Percentiles rank a stretch among this genome's conserved stretches.
phyloP scores from a whole-genome alignment of 306 rosid species.

The Amphicarpaea edgeworthii region DNA sequence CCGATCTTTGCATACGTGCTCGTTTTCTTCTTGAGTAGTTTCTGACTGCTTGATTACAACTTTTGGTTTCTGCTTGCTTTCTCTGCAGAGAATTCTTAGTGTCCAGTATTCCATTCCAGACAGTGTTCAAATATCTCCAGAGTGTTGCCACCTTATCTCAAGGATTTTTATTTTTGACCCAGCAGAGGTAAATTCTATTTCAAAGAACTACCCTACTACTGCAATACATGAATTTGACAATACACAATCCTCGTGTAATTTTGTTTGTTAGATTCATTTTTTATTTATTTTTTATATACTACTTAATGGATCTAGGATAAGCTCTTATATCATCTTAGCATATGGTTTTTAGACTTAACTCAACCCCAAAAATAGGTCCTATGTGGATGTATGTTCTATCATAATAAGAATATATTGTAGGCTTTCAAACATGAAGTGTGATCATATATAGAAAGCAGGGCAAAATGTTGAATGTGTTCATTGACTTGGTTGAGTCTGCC shows the following conservation, averaged over 20 bases:
- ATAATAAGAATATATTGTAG: background rate
- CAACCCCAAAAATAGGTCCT: too few relatives aligned
- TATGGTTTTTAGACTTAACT: too few relatives aligned
- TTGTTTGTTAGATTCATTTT: background rate
- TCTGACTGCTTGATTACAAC: conserved; percentile 39
- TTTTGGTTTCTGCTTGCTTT: conserved; percentile 33
- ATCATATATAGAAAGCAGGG: background rate
- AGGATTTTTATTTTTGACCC: conserved; percentile 85
- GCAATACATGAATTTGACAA: conserved; percentile 13
- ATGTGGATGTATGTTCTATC: background rate
- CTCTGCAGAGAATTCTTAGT: conserved; percentile 74
- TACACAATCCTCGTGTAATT: conserved; percentile 5
- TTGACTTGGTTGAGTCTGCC: conserved; percentile 15
- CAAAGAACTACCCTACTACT: conserved; percentile 2
- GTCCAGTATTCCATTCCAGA: conserved; percentile 88
- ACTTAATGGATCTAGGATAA: too few relatives aligned
- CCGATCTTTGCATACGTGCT: conserved; percentile 11
- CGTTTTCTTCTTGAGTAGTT: background rate
- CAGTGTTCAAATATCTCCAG: conserved; percentile 66
- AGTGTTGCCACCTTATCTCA: conserved; percentile 79
- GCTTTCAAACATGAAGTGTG: background rate
- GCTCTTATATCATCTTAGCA: too few relatives aligned
- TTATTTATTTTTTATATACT: background rate
- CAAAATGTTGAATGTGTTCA: background rate
- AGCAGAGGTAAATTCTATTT: conserved; percentile 58